Evolutionary conservation across 768 basidiomycete species (phyloP), one percentile per base, ranked within the genome.

Genomic region (Russula vinacea): DNA sequence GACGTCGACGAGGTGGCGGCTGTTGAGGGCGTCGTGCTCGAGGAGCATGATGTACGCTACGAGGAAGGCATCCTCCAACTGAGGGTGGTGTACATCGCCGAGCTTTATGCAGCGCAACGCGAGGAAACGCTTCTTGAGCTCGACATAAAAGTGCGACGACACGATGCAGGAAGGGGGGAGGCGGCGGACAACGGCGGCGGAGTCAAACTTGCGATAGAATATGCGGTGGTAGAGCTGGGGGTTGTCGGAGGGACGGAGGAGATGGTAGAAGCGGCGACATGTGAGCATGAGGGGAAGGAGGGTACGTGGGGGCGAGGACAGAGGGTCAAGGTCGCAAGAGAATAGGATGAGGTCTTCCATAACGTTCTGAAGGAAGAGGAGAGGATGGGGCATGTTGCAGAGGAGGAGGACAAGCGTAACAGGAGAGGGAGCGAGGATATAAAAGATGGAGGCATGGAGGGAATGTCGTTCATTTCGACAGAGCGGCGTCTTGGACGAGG

Each of bases 321-420:
- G 77, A 57, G 81, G 75, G 33, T 61, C 60, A 64, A 64, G 65
- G 10, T 80, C 71, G 24, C 81, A 84, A 39, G 83, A 74, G 68
- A 84, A 83, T 71, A 82, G 84, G 3, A 89, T 88, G 67, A 93
- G 85, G 50, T 85, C 84, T 70, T 93, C 88, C 50, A 94, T 79
- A 29, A 91, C 78, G 75, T 93, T 90, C 64, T 82, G 83, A 66
- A 62, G 62, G 67, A 59, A 50, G 64, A 64, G 64, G 60, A 62
- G 68, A 26, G 61, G 14, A 35, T 52, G 45, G 66, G 26, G 6
- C 60, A 62, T 56, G 45, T 9, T 42, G 52, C 62, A 14, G 35
- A 55, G 26, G 32, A 54, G 44, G 44, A 51, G 44, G 51, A 10
- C 29, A 22, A 32, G 49, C 35, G 7, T 17, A 19, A 1, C 35